phyloP scores from a whole-genome alignment of 176 grass and related monocot species.

The Bothriochloa decipiens region DNA sequence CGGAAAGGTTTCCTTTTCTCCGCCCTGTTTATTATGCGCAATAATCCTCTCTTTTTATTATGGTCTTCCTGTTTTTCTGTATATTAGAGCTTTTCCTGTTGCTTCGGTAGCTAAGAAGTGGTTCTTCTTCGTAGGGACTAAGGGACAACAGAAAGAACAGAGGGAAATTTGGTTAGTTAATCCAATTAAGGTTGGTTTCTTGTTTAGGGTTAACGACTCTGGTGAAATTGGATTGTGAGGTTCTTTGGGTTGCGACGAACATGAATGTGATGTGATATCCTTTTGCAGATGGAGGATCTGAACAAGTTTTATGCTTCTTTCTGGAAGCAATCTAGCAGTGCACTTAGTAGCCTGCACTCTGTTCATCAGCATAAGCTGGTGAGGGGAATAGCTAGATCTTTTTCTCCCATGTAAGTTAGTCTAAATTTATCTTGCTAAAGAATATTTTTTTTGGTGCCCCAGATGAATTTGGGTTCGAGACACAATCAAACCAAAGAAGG shows the following conservation, averaged over 20 bases:
- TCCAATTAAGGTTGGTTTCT: not conserved
- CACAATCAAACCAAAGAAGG: not conserved
- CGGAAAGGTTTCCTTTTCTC: slow-evolving; percentile 1
- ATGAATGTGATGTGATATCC: slow-evolving; percentile 7
- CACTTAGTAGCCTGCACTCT: slow-evolving; percentile 2
- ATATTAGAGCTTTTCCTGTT: not conserved
- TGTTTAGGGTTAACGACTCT: not conserved
- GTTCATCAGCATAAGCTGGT: slow-evolving; percentile 21
- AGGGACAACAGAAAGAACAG: not conserved
- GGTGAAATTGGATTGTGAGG: not conserved
- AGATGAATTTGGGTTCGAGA: slow-evolving; percentile 23
- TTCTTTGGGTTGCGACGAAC: not conserved
- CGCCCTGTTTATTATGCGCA: not conserved
- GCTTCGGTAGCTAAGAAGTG: not conserved
- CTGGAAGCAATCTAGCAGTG: slow-evolving; percentile 11
- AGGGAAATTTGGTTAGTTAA: not conserved
- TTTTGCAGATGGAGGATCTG: slow-evolving; percentile 2
- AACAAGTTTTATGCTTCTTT: slow-evolving; percentile 20
- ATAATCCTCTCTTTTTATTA: slow-evolving; percentile 21
- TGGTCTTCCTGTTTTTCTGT: not conserved
- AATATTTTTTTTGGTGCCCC: not conserved
- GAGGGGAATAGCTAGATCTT: not conserved
- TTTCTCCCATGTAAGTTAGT: not conserved
- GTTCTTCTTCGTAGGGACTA: not conserved
- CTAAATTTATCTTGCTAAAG: not conserved